These are phyloP conservation scores for Nepenthes gracilis DNA, from an alignment of 148 eudicot genomes.

Conservation along the genomic window DNA sequence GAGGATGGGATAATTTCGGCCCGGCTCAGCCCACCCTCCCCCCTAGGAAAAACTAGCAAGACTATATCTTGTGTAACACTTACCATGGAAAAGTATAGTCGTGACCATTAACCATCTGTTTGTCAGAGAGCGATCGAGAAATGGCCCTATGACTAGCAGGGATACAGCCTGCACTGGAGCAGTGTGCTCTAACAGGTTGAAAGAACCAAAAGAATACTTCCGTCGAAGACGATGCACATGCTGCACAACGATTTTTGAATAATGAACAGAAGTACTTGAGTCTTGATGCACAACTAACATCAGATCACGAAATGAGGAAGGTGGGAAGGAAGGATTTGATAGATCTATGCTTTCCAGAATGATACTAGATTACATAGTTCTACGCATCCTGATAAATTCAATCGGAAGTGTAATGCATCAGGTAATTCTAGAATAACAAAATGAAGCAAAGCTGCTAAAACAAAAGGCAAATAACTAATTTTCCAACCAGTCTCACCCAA, in stretches of 20 bases:
- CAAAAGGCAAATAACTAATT: too few relatives aligned
- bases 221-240: slow-evolving; percentile 40
- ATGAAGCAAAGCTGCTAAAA: too few relatives aligned
- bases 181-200: slow-evolving; percentile 37
- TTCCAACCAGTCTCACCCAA: too few relatives aligned
- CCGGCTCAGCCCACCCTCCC: too few relatives aligned
- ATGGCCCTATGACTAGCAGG: slow-evolving; percentile 32
- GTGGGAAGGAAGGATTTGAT: background rate
- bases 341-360: too few relatives aligned
- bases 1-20: too few relatives aligned
- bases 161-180: slow-evolving; percentile 44
- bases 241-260: slow-evolving; percentile 15
- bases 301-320: background rate
- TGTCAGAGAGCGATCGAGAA: slow-evolving; percentile 33
- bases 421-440: too few relatives aligned
- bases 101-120: slow-evolving; percentile 22
- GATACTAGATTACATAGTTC: too few relatives aligned
- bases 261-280: background rate
- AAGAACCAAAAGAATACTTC: slow-evolving; percentile 33
- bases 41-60: too few relatives aligned
- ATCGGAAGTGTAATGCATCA: too few relatives aligned
- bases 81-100: slow-evolving; percentile 28
- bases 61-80: slow-evolving; percentile 4
- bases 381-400: too few relatives aligned
- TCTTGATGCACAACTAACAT: background rate